Conservation (phyloP, 352 stramenopile genomes). For the Pythium myriotylum region DNA sequence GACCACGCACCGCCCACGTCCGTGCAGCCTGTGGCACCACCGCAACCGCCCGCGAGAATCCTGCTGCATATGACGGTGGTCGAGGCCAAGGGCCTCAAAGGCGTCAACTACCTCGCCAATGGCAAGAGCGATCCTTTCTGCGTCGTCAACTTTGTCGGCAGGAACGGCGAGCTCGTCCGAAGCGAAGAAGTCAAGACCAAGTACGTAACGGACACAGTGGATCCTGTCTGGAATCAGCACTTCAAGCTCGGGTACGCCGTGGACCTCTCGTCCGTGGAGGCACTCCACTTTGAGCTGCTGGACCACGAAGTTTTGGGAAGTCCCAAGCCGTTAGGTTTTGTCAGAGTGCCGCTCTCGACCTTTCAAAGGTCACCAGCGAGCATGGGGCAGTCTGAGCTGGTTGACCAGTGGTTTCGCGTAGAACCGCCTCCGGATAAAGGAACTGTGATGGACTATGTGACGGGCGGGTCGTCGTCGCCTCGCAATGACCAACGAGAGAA, state of each 20-base stretch:
- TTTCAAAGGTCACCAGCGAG: constrained; percentile 72
- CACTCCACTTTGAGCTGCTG: constrained; percentile 60
- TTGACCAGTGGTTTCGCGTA: constrained; percentile 72
- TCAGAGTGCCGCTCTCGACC: constrained; percentile 54
- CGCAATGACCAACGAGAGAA: constrained; percentile 37
- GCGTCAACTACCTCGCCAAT: constrained; percentile 46
- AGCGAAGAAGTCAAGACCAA: constrained; percentile 60
- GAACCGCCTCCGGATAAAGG: constrained; percentile 39
- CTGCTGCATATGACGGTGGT: constrained; percentile 58
- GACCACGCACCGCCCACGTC: background rate
- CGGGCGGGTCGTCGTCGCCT: constrained; percentile 28
- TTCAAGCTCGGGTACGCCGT: constrained; percentile 54
- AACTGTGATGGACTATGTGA: constrained; percentile 14
- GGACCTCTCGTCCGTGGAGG: constrained; percentile 54
- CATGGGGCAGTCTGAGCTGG: constrained; percentile 51
- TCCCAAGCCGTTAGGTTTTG: constrained; percentile 59
- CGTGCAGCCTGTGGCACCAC: constrained; percentile 16
- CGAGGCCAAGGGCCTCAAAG: constrained; percentile 50
- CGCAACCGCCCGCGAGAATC: constrained; percentile 33
- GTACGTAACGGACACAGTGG: constrained; percentile 46
- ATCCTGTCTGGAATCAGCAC: constrained; percentile 58
- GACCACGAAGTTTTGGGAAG: constrained; percentile 60
- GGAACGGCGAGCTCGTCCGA: constrained; percentile 55
- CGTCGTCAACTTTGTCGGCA: constrained; percentile 62
- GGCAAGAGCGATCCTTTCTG: constrained; percentile 78